Percentiles rank a stretch among this genome's conserved stretches.
Evolutionary conservation across 352 stramenopile species (phyloP).

Genomic region (Phytophthora brassicae): DNA sequence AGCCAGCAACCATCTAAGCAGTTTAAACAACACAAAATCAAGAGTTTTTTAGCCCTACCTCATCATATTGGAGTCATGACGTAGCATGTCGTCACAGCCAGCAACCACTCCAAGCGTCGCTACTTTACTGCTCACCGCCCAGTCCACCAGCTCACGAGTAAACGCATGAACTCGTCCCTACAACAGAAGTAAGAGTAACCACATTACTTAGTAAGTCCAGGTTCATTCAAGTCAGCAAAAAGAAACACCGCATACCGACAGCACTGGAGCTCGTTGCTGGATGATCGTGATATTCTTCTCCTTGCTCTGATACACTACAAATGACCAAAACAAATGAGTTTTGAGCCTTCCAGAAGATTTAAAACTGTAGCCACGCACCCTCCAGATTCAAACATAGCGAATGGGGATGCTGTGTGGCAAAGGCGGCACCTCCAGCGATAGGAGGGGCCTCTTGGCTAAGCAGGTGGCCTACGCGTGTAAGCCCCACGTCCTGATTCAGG

Average conservation of each 20-base stretch:
- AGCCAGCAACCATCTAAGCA: slow-evolving; percentile 46
- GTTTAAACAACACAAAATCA: background rate
- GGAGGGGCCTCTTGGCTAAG: slow-evolving; percentile 61
- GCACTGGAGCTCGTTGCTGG: slow-evolving; percentile 66
- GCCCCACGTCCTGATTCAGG: slow-evolving; percentile 33
- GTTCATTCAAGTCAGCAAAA: too few relatives aligned
- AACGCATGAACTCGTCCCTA: slow-evolving; percentile 61
- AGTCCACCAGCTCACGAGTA: slow-evolving; percentile 54
- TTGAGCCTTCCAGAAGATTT: background rate
- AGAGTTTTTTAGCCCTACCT: slow-evolving; percentile 38
- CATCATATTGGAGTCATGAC: slow-evolving; percentile 75
- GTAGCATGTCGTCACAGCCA: slow-evolving; percentile 81
- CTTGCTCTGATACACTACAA: slow-evolving; percentile 63
- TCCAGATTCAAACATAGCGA: slow-evolving; percentile 78
- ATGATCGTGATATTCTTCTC: slow-evolving; percentile 70
- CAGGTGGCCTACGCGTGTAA: slow-evolving; percentile 59
- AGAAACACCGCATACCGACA: slow-evolving; percentile 28
- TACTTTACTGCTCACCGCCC: slow-evolving; percentile 46
- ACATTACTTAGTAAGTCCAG: background rate
- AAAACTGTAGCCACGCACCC: slow-evolving; percentile 35
- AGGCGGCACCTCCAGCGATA: slow-evolving; percentile 60
- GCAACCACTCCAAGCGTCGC: slow-evolving; percentile 55
- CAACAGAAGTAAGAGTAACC: slow-evolving; percentile 2
- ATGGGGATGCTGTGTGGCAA: slow-evolving; percentile 39
- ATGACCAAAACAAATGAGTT: background rate